Evolutionary conservation across 2,329 filamentous ascomycete species (phyloP).

Genomic region (Pestalotiopsis sp.): DNA sequence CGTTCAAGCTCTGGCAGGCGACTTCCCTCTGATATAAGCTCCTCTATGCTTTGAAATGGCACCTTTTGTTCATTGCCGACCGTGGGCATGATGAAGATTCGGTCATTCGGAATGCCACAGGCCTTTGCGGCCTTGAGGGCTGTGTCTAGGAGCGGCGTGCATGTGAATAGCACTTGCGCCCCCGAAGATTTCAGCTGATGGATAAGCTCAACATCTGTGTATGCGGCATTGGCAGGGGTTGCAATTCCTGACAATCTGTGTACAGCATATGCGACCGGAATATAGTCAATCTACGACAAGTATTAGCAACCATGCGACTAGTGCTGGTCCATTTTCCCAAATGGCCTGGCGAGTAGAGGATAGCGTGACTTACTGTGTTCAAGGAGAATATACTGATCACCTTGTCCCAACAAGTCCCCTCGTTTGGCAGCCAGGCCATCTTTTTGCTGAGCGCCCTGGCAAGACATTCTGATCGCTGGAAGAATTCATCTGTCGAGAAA

Average conservation of each 20-base stretch:
- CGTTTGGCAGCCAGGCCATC: constrained; percentile 68
- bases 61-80: constrained; percentile 35
- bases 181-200: constrained; percentile 66
- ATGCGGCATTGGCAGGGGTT: constrained; percentile 70
- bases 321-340: not conserved
- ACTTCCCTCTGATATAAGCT: constrained; percentile 60
- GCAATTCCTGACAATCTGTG: constrained; percentile 68
- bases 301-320: not conserved
- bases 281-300: constrained; percentile 58
- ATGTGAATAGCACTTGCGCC: constrained; percentile 69
- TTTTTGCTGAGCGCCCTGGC: constrained; percentile 65
- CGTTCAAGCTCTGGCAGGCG: constrained; percentile 49
- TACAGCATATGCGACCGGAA: constrained; percentile 66
- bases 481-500: constrained; percentile 62
- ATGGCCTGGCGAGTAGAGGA: too few species aligned
- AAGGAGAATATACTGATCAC: constrained; percentile 70
- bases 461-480: constrained; percentile 63
- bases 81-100: constrained; percentile 63
- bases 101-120: constrained; percentile 58
- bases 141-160: constrained; percentile 59
- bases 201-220: constrained; percentile 64
- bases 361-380: constrained; percentile 53
- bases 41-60: constrained; percentile 61
- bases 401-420: constrained; percentile 76
- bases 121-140: constrained; percentile 63